A percentile compares a stretch with the other conserved stretches of the same genome.
Conservation (phyloP, 148 eudicot species). For the Persicaria maculosa region DNA sequence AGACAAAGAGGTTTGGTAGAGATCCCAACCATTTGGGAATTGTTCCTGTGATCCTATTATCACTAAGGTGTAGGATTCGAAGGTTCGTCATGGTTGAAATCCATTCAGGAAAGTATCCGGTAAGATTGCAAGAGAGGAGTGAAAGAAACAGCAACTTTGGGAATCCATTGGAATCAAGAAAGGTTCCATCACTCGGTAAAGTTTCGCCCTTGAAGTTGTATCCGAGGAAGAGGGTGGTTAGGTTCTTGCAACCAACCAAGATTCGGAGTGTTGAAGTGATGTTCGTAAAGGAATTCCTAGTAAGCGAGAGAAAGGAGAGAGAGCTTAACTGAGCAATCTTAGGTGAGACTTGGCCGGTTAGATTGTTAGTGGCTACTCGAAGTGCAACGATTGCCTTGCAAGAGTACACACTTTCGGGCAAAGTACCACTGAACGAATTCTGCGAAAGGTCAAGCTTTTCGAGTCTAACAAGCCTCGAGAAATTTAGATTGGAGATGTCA, state of each 20-base stretch:
- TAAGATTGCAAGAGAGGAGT: conserved; percentile 54
- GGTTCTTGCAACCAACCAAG: conserved; percentile 49
- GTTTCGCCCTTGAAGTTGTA: conserved; percentile 49
- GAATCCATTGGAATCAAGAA: conserved; percentile 34
- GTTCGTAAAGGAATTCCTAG: conserved; percentile 58
- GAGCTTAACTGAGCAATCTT: conserved; percentile 37
- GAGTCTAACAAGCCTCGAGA: conserved; percentile 46
- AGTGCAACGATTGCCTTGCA: conserved; percentile 66
- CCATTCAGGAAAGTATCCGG: conserved; percentile 64
- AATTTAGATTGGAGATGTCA: conserved; percentile 58
- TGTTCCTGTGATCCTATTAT: conserved; percentile 40
- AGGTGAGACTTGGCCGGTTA: conserved; percentile 54
- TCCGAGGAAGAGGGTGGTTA: conserved; percentile 46
- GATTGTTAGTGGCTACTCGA: conserved; percentile 49
- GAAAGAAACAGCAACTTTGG: conserved; percentile 56
- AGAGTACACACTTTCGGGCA: conserved; percentile 54
- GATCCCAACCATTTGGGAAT: conserved; percentile 68
- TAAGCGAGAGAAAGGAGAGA: conserved; percentile 64
- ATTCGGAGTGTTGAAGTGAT: conserved; percentile 41
- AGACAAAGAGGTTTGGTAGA: conserved; percentile 55
- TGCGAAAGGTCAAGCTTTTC: conserved; percentile 60
- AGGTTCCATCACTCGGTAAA: conserved; percentile 34
- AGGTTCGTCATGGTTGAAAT: conserved; percentile 37
- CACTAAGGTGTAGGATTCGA: conserved; percentile 64
- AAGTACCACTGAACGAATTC: conserved; percentile 49